A percentile compares a stretch with the other conserved stretches of the same genome.
These are phyloP conservation scores for Thyridium curvatum DNA, from an alignment of 2,329 filamentous ascomycete genomes.

Conservation along the genomic window DNA sequence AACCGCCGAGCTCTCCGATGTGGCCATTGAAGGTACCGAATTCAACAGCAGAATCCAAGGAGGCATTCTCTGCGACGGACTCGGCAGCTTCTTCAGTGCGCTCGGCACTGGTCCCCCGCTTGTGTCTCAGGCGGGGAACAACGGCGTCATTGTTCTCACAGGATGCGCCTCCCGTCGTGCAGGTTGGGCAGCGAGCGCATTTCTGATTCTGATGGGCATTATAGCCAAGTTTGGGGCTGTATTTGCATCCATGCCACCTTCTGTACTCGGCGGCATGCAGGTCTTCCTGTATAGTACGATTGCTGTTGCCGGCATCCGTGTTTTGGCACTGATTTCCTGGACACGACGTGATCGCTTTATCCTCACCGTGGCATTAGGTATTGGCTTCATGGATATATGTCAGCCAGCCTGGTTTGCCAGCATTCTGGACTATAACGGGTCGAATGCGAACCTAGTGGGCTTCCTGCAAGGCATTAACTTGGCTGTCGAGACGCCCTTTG, in stretches of 20 bases:
- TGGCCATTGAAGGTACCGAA: conserved; percentile 53
- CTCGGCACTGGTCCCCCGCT: conserved; percentile 64
- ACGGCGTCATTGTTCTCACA: conserved; percentile 62
- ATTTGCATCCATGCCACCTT: conserved; percentile 56
- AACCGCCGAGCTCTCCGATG: conserved; percentile 32
- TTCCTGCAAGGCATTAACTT: conserved; percentile 32
- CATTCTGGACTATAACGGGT: conserved; percentile 27
- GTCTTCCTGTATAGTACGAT: conserved; percentile 65
- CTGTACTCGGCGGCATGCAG: conserved; percentile 39
- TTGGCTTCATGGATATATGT: conserved; percentile 46
- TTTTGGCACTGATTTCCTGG: conserved; percentile 56
- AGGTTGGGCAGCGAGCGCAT: conserved; percentile 59
- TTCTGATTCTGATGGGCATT: conserved; percentile 62
- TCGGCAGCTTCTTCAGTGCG: conserved; percentile 55
- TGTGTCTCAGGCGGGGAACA: conserved; percentile 64
- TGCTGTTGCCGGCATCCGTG: conserved; percentile 58
- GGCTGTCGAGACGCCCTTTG: conserved; percentile 32
- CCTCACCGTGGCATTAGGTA: conserved; percentile 47
- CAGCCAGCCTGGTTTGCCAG: conserved; percentile 30
- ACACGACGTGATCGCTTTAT: conserved; percentile 62
- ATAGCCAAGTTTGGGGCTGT: conserved; percentile 67
- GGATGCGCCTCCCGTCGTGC: conserved; percentile 63
- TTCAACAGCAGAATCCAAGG: conserved; percentile 67
- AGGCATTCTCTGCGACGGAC: conserved; percentile 60
- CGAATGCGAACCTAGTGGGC: conserved; percentile 26